phyloP scores from a whole-genome alignment of 331 rosid genomes.

The Quercus phellos region DNA sequence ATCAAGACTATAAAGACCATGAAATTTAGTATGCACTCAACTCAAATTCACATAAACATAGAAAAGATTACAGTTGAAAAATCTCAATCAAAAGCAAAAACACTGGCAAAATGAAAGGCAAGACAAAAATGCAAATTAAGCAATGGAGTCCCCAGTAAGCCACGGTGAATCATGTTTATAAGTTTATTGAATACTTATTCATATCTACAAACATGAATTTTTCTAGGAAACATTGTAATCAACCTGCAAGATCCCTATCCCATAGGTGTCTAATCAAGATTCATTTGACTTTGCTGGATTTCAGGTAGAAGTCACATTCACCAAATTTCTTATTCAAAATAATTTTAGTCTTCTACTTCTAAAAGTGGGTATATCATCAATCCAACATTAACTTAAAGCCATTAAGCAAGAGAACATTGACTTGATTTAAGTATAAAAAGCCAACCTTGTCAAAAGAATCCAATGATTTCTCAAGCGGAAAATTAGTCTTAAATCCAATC shows the following conservation, averaged over 20 bases:
- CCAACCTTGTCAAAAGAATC: conserved; percentile 86
- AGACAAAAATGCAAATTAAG: background rate
- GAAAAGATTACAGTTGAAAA: background rate
- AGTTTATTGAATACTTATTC: background rate
- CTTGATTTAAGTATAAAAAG: conserved; percentile 10
- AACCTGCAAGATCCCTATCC: background rate
- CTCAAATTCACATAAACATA: background rate
- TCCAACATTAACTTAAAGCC: background rate
- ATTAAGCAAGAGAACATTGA: background rate
- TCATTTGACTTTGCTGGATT: background rate
- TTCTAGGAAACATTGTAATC: too few relatives aligned
- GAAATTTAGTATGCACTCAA: background rate
- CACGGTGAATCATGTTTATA: background rate
- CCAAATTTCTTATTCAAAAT: background rate
- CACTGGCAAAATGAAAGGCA: background rate
- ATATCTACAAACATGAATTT: background rate
- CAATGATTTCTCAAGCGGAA: conserved; percentile 41
- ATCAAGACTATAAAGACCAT: background rate
- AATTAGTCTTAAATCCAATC: conserved; percentile 35
- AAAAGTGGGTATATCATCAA: background rate
- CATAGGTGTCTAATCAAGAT: background rate
- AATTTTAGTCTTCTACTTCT: background rate
- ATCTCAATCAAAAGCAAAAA: background rate
- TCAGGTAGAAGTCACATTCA: background rate
- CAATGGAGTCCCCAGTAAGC: background rate